Evolutionary conservation across 768 basidiomycete genomes (phyloP), one percentile per base, ranked within the genome.

Genomic region (Postia placenta): DNA sequence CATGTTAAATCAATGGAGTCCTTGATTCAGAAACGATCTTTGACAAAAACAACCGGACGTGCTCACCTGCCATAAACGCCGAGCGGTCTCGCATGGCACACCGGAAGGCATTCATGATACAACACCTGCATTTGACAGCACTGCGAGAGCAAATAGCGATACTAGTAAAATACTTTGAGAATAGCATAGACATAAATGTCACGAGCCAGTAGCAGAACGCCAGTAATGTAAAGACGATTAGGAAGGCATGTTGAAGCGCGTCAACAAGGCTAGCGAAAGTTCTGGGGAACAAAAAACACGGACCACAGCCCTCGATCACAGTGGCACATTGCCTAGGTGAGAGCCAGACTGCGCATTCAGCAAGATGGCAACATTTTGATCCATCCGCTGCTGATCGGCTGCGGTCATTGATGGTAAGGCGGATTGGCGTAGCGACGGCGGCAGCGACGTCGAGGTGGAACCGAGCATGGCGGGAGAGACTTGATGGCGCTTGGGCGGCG

Each of bases 401-500:
- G 33, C 35, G 22, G 52, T 41, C 27, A 52, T 45, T 11, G 12
- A 7, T 36, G 50, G 27, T 47, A 53, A 38, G 28, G 44, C 44
- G n/a, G 50, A 51, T 27, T 54, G 56, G 37, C 56, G 51, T 20
- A 57, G 47, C 50, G 56, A 52, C 35, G 56, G 49, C 45, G 50
- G 49, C 51, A 54, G 53, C 48, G 56, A 49, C 20, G 53, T 50
- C 47, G 56, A 38, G 47, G 50, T 45, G 45, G 55, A 26, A 22
- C 45, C 47, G 49, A 50, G 44, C 52, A 49, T 51, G 38, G 48
- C 52, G 39, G 50, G 47, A 43, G 56, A 53, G 42, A 59, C 45
- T 50, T 60, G 59, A 24, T 57, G 58, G 47, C 60, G 61, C 55
- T 63, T 63, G 20, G 56, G 53, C 11, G 58, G 58, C 17, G 58